Evolutionary conservation across 345 rosid genomes (phyloP), one percentile per base, ranked within the genome.

Genomic region (Clarkia xantiana): DNA sequence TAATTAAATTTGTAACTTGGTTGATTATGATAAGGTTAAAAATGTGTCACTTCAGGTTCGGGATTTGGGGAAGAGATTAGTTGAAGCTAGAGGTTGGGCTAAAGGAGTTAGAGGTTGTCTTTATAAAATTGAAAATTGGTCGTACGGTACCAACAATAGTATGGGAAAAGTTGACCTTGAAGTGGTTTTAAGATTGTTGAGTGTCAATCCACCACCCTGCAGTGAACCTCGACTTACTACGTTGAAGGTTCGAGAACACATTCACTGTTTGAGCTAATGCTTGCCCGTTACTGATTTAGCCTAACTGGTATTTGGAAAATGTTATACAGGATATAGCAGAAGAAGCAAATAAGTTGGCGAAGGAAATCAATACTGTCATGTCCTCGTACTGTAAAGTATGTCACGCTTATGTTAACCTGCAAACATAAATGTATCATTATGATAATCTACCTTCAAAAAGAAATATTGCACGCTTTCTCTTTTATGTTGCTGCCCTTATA

Each of bases 1-100:
- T 45, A 18, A 39, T 19, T 42, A 40, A 54, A 49, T 22, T 20
- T 54, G 47, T 38, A 38, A 39, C 41, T 45, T 50, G 9, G 61
- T 44, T 18, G 10, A 10, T 42, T 53, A 11, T 18, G 43, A 38
- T 40, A 29, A 29, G 36, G 0, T 29, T 29, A 29, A 29, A 29
- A 29, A 29, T 29, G 36, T 2, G 36, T 17, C 20, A 29, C 61
- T 44, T 53, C 61, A 90, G 97, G 88, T 90, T 41, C 78, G 97
- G 29, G 64, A 76, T 52, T 67, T 62, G 68, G 70, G 67, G 36
- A 77, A 78, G 68, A 71, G 58, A 57, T 72, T 90, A 75, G 49
- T 29, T 40, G 61, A 63, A 57, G 94, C 81, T 54, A 68, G 56
- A 68, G 71, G 63, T 53, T 90, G 95, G 95, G 87, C 75, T 36